Conservation (phyloP, 2,329 filamentous ascomycete species). For the Ceratocystis smalleyi region DNA sequence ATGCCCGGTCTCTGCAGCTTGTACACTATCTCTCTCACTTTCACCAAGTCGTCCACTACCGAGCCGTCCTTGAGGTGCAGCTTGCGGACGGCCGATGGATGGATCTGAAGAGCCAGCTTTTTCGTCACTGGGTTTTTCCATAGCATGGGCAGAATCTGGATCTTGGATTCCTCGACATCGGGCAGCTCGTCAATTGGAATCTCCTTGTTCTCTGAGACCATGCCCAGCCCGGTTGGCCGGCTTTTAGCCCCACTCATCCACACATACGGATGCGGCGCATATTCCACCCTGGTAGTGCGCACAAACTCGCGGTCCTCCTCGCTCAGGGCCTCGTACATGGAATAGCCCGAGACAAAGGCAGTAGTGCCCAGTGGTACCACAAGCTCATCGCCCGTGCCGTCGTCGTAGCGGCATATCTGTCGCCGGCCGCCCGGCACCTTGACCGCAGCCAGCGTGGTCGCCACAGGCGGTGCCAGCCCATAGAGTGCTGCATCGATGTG, state of each 20-base stretch:
- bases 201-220: constrained; percentile 51
- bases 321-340: constrained; percentile 53
- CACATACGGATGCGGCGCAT: constrained; percentile 65
- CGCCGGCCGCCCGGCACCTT: constrained; percentile 49
- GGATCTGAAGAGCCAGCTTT: constrained; percentile 53
- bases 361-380: constrained; percentile 60
- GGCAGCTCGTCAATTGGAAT: constrained; percentile 45
- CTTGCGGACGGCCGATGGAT: constrained; percentile 54
- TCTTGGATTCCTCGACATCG: constrained; percentile 46
- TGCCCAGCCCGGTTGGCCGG: constrained; percentile 52
- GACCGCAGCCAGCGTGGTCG: constrained; percentile 60
- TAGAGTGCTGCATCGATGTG: constrained; percentile 69
- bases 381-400: constrained; percentile 50
- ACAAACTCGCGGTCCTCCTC: constrained; percentile 52
- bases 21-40: constrained; percentile 54
- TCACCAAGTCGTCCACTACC: constrained; percentile 50
- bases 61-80: constrained; percentile 51
- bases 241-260: constrained; percentile 62
- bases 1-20: constrained; percentile 58
- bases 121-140: constrained; percentile 64
- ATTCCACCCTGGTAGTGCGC: constrained; percentile 52
- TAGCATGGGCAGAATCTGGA: constrained; percentile 59
- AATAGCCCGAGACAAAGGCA: constrained; percentile 56
- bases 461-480: constrained; percentile 56
- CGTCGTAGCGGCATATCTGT: constrained; percentile 58